phyloP scores from a whole-genome alignment of 2,329 filamentous ascomycete species.

The Alternaria sp. region DNA sequence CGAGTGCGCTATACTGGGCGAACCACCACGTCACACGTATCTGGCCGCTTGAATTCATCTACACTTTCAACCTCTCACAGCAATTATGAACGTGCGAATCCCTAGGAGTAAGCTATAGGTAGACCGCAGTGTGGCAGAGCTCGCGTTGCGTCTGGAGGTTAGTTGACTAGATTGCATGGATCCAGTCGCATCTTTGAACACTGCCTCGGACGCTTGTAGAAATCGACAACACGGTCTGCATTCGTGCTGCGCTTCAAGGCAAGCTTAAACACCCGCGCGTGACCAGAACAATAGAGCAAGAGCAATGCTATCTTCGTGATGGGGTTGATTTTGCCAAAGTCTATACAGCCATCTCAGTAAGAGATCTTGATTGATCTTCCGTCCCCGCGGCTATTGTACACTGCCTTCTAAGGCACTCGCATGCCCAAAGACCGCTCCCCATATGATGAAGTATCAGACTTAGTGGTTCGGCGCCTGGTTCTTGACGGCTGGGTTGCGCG shows the following conservation, averaged over 20 bases:
- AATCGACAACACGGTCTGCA: neutral
- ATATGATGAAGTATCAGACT: conserved; percentile 22
- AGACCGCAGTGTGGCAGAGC: neutral
- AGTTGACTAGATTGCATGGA: neutral
- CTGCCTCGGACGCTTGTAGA: neutral
- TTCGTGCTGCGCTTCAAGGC: neutral
- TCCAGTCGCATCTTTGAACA: neutral
- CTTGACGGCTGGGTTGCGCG: conserved; percentile 73
- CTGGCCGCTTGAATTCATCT: neutral
- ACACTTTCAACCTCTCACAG: neutral
- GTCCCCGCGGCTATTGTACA: conserved; percentile 48
- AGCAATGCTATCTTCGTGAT: conserved; percentile 8
- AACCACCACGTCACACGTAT: conserved; percentile 1
- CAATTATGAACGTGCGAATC: neutral
- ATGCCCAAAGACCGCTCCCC: conserved; percentile 19
- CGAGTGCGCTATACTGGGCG: neutral
- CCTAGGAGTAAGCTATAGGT: neutral
- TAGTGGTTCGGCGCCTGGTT: conserved; percentile 45
- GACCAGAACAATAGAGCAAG: neutral
- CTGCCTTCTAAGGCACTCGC: conserved; percentile 35
- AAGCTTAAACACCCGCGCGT: neutral
- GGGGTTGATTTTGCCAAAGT: conserved; percentile 33
- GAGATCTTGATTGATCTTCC: conserved; percentile 20
- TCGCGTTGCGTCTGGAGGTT: neutral
- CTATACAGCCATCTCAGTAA: conserved; percentile 44